Percentiles rank a stretch among this genome's conserved stretches.
Evolutionary conservation across 108 stramenopile genomes (phyloP).

Genomic region (Schizochytrium sp.): DNA sequence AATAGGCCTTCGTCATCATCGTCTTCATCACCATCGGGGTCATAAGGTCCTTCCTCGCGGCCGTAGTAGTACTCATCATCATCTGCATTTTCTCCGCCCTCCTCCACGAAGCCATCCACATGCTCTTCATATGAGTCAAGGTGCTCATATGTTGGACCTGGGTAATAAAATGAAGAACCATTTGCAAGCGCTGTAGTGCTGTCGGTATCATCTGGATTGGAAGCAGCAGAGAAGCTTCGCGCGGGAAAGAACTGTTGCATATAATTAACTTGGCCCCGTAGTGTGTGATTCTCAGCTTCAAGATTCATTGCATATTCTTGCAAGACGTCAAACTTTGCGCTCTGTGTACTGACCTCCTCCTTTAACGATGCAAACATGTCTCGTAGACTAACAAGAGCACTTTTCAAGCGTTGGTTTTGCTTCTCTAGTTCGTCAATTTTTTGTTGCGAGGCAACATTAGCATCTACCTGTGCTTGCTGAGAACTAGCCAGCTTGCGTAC

Average conservation of each 20-base stretch:
- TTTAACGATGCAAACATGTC: neutral
- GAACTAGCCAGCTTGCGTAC: neutral
- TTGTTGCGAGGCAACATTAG: neutral
- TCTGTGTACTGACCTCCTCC: neutral
- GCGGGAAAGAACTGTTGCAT: conserved; percentile 20
- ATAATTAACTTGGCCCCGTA: conserved; percentile 3
- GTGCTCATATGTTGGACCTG: neutral
- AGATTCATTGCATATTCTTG: conserved; percentile 29
- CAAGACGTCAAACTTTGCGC: neutral
- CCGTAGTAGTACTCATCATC: neutral
- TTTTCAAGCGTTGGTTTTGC: neutral
- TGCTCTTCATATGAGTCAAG: neutral
- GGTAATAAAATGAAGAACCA: conserved; percentile 26
- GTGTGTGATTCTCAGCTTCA: conserved; percentile 3
- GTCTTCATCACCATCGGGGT: neutral
- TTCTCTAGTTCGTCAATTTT: neutral
- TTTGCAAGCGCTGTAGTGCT: conserved; percentile 3
- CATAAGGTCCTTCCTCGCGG: neutral
- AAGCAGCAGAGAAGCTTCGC: neutral
- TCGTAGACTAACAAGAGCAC: neutral
- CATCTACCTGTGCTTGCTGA: neutral
- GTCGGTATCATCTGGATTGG: neutral
- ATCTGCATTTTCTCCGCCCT: neutral
- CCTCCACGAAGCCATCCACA: too few species aligned
- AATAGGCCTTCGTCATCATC: neutral